These are phyloP conservation scores for Aspergillus ostianus DNA, from an alignment of 495 filamentous ascomycete genomes.

Conservation along the genomic window DNA sequence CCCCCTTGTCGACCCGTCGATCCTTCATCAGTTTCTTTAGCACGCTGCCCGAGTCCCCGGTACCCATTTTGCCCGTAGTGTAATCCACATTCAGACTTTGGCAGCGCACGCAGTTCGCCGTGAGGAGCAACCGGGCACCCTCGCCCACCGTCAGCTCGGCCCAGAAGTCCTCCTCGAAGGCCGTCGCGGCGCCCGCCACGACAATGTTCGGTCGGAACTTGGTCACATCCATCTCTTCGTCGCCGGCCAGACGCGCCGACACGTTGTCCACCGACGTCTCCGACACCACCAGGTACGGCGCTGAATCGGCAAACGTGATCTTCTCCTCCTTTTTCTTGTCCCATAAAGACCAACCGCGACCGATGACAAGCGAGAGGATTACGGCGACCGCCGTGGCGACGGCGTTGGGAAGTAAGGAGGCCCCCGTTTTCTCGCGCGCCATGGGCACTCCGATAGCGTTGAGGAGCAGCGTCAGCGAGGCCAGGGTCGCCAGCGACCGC, in stretches of 20 bases:
- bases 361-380: not conserved
- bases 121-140: conserved; percentile 52
- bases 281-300: conserved; percentile 72
- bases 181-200: conserved; percentile 53
- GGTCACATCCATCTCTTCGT: conserved; percentile 62
- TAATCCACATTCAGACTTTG: conserved; percentile 82
- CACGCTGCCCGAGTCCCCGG: conserved; percentile 61
- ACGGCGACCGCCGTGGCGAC: conserved; percentile 3
- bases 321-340: conserved; percentile 27
- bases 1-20: conserved; percentile 71
- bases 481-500: conserved; percentile 3
- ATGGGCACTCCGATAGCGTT: conserved; percentile 5
- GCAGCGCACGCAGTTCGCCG: conserved; percentile 81
- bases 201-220: conserved; percentile 89
- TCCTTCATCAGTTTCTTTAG: conserved; percentile 78
- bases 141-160: conserved; percentile 52
- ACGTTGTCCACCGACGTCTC: conserved; percentile 68
- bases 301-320: conserved; percentile 79
- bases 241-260: conserved; percentile 54
- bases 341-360: not conserved
- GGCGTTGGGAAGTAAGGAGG: not conserved
- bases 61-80: conserved; percentile 62
- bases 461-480: conserved; percentile 11
- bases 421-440: not conserved
- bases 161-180: conserved; percentile 91